Evolutionary conservation across 495 filamentous ascomycete genomes (phyloP).

Genomic region (Durotheca rogersii): DNA sequence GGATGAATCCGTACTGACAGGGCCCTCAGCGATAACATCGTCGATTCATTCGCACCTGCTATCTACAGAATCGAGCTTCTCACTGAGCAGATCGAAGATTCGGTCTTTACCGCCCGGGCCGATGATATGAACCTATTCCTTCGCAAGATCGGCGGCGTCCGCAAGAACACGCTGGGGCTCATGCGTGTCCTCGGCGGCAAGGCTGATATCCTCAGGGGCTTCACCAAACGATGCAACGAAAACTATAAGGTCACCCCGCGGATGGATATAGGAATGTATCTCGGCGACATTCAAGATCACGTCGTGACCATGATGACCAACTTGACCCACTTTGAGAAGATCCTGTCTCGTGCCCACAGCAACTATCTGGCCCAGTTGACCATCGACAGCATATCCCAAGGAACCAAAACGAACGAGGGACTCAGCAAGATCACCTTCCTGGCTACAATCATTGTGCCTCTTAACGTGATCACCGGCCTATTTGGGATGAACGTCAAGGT

Average conservation of each 20-base stretch:
- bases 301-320: conserved; percentile 99
- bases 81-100: conserved; percentile 90
- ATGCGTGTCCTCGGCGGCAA: conserved; percentile 94
- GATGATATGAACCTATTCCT: conserved; percentile 86
- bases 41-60: conserved; percentile 88
- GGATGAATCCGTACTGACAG: conserved; percentile 27
- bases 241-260: conserved; percentile 91
- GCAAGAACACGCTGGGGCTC: conserved; percentile 91
- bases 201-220: conserved; percentile 94
- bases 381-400: conserved; percentile 81
- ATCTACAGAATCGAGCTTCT: conserved; percentile 83
- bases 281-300: conserved; percentile 97
- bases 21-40: conserved; percentile 78
- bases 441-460: conserved; percentile 91
- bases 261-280: conserved; percentile 92
- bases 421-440: conserved; percentile 94
- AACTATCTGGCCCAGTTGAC: conserved; percentile 96
- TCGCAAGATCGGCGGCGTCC: conserved; percentile 81
- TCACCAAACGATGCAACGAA: conserved; percentile 97
- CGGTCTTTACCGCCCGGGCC: conserved; percentile 84
- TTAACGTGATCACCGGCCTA: conserved; percentile 91
- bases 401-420: conserved; percentile 77
- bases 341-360: conserved; percentile 89
- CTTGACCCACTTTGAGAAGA: conserved; percentile 93
- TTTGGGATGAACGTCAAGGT: conserved; percentile 97